These are phyloP conservation scores for Paecilomyces sp. DNA, from an alignment of 2,329 filamentous ascomycete genomes.

Conservation along the genomic window DNA sequence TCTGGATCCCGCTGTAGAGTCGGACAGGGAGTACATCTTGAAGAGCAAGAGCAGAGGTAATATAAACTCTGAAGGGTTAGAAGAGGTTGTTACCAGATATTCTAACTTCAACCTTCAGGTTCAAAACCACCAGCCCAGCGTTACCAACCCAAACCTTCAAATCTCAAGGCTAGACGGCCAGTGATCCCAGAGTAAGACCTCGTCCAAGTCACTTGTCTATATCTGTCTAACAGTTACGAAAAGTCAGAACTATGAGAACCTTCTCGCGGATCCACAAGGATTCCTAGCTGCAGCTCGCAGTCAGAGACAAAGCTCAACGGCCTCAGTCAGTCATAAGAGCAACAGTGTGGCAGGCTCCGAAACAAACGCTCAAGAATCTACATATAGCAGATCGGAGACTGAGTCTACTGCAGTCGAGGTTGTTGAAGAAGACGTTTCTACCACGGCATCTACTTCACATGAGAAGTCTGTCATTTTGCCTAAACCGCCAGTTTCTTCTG, in stretches of 20 bases:
- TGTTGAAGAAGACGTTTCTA: background rate
- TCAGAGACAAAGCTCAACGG: background rate
- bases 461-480: background rate
- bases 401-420: background rate
- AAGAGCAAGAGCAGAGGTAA: background rate
- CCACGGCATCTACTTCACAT: background rate
- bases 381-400: background rate
- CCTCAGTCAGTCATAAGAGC: background rate
- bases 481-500: background rate
- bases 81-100: background rate
- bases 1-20: slow-evolving; percentile 15
- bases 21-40: slow-evolving; percentile 1
- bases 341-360: background rate
- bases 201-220: background rate
- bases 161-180: slow-evolving; percentile 10
- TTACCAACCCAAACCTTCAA: background rate
- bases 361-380: background rate
- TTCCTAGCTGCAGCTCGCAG: slow-evolving; percentile 11
- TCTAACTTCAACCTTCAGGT: background rate
- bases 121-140: background rate
- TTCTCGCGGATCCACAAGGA: slow-evolving; percentile 8
- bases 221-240: background rate
- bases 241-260: slow-evolving; percentile 5
- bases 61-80: background rate
- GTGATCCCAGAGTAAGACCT: slow-evolving; percentile 9